A percentile compares a stretch with the other conserved stretches of the same genome.
Evolutionary conservation across 2,329 filamentous ascomycete genomes (phyloP).

Genomic region (Pseudogymnoascus sp.): DNA sequence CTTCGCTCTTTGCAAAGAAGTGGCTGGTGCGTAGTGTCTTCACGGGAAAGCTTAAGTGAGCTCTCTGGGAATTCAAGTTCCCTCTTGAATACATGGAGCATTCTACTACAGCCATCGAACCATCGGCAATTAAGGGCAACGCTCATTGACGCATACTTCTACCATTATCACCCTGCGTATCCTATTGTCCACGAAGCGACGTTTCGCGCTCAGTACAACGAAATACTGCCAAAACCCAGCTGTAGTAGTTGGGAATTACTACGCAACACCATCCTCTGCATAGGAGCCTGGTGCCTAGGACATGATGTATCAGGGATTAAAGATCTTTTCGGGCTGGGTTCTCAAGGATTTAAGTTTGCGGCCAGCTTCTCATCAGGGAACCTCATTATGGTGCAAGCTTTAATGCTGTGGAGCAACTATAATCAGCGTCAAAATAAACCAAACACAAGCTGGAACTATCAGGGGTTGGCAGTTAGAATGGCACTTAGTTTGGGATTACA

Average conservation of each 20-base stretch:
- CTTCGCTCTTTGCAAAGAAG: neutral
- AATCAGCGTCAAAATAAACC: slow-evolving; percentile 43
- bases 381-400: slow-evolving; percentile 29
- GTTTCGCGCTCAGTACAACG: slow-evolving; percentile 28
- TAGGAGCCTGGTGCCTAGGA: slow-evolving; percentile 33
- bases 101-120: neutral
- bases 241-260: slow-evolving; percentile 31
- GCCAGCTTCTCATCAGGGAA: slow-evolving; percentile 29
- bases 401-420: slow-evolving; percentile 35
- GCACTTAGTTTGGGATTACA: slow-evolving; percentile 43
- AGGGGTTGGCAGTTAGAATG: slow-evolving; percentile 42
- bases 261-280: slow-evolving; percentile 32
- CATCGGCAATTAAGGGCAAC: neutral
- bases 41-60: neutral
- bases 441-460: slow-evolving; percentile 43
- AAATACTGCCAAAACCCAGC: slow-evolving; percentile 28
- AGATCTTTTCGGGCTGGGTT: slow-evolving; percentile 22
- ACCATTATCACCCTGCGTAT: slow-evolving; percentile 2
- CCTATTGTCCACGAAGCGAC: slow-evolving; percentile 12
- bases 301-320: slow-evolving; percentile 25
- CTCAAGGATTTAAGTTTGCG: slow-evolving; percentile 18
- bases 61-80: neutral
- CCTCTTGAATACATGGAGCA: neutral
- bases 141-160: slow-evolving; percentile 12
- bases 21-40: neutral